Evolutionary conservation across 768 basidiomycete species (phyloP).

Genomic region (Mrakia gelida): DNA sequence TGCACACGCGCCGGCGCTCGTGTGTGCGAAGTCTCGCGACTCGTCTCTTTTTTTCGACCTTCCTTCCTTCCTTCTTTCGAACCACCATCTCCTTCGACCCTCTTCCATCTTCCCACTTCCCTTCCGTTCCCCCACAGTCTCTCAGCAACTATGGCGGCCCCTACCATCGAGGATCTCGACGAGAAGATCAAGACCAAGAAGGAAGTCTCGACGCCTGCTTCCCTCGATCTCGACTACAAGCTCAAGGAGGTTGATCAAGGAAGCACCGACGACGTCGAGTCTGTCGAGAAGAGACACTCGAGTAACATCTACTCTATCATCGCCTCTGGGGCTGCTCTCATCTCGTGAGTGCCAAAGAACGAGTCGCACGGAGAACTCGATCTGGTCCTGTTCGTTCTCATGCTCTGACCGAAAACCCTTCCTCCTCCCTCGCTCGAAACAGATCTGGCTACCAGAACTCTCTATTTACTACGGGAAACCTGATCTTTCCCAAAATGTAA

Average conservation of each 20-base stretch:
- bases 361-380: too few relatives aligned
- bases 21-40: too few relatives aligned
- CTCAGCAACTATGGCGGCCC: background rate
- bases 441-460: slow-evolving; percentile 11
- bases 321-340: slow-evolving; percentile 21
- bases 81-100: background rate
- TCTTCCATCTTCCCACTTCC: background rate
- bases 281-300: background rate
- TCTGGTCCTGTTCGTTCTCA: background rate
- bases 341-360: background rate
- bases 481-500: slow-evolving; percentile 14
- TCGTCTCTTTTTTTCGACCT: background rate
- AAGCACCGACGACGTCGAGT: slow-evolving; percentile 11
- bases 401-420: too few relatives aligned
- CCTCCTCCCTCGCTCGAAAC: background rate
- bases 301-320: slow-evolving; percentile 9
- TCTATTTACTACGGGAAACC: slow-evolving; percentile 49
- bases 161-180: background rate
- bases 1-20: too few relatives aligned
- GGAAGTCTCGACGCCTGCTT: background rate
- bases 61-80: background rate
- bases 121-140: background rate
- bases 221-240: slow-evolving; percentile 14
- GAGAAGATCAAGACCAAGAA: background rate
- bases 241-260: slow-evolving; percentile 20